Evolutionary conservation across 2,329 filamentous ascomycete genomes (phyloP).

Genomic region (Tolypocladium tundrense): DNA sequence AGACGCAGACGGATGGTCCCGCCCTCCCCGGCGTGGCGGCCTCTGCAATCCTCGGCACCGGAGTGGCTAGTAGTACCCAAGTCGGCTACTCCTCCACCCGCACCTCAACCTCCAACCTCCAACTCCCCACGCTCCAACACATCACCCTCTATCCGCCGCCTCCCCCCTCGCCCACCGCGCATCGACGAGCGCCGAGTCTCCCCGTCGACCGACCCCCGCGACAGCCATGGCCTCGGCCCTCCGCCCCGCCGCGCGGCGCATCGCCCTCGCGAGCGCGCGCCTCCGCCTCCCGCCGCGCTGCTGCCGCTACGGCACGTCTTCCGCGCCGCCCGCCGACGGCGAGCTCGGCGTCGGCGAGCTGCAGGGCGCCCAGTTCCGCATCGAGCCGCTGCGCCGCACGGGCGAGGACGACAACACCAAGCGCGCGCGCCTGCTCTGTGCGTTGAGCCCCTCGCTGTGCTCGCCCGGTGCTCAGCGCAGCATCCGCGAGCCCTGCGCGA

Average conservation of each 20-base stretch:
- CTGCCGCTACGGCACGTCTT: not conserved
- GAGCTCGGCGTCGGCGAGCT: conserved; percentile 81
- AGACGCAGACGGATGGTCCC: not conserved
- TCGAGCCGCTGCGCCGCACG: conserved; percentile 77
- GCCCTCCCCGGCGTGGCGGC: not conserved
- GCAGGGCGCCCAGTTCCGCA: conserved; percentile 73
- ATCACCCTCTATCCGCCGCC: not conserved
- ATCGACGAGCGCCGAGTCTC: not conserved
- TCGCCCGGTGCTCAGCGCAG: not conserved
- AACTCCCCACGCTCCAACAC: not conserved
- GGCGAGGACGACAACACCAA: conserved; percentile 81
- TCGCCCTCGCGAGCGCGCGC: not conserved
- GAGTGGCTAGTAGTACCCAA: not conserved
- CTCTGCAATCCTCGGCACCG: not conserved
- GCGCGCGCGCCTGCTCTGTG: conserved; percentile 70
- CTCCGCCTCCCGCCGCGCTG: not conserved
- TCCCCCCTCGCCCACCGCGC: not conserved
- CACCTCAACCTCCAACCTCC: not conserved
- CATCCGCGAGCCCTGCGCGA: conserved; percentile 2
- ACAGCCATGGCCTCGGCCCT: conserved; percentile 7
- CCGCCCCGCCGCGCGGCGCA: conserved; percentile 9
- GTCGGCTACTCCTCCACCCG: not conserved
- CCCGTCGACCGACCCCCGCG: not conserved
- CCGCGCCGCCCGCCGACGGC: conserved; percentile 1
- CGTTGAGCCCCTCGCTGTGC: conserved; percentile 21